Evolutionary conservation across 106 monocot genomes (phyloP).

Genomic region (Dioscorea alata): DNA sequence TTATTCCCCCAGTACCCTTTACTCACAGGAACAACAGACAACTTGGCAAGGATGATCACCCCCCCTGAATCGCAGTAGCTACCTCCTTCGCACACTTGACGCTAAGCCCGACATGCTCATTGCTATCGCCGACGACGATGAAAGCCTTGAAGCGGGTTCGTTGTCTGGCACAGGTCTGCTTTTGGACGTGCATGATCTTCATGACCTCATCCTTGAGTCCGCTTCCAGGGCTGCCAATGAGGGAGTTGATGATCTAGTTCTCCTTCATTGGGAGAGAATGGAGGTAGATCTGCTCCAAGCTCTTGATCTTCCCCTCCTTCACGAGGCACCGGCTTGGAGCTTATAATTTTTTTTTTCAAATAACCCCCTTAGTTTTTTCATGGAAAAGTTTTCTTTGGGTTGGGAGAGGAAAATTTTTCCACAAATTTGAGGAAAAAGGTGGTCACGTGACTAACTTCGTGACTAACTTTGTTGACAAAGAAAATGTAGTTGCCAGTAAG

Average conservation of each 20-base stretch:
- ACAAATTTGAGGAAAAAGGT: no score
- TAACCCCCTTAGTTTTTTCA: no score
- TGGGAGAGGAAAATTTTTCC: no score
- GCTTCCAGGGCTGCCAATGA: slow-evolving; percentile 4
- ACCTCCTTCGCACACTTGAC: slow-evolving; percentile 65
- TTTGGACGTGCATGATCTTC: slow-evolving; percentile 52
- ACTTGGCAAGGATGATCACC: slow-evolving; percentile 53
- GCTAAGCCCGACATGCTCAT: slow-evolving; percentile 49
- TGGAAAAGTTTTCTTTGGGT: no score
- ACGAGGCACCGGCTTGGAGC: slow-evolving; percentile 56
- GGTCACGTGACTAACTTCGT: no score
- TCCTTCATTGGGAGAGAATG: slow-evolving; percentile 59
- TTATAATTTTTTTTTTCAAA: no score
- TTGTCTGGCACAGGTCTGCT: slow-evolving; percentile 46
- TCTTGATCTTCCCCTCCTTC: slow-evolving; percentile 20
- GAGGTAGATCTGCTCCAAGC: slow-evolving; percentile 49
- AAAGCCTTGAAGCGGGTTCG: slow-evolving; percentile 44
- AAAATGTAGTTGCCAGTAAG: no score
- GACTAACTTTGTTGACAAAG: no score
- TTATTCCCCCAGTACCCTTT: slow-evolving; percentile 53
- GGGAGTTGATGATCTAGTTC: slow-evolving; percentile 48
- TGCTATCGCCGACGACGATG: slow-evolving; percentile 45
- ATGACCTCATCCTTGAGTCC: slow-evolving; percentile 48
- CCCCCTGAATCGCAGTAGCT: slow-evolving; percentile 56
- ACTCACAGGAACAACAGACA: slow-evolving; percentile 47